Conservation (phyloP, 1,284 basidiomycete species). For the Cryptococcus deneoformans region DNA sequence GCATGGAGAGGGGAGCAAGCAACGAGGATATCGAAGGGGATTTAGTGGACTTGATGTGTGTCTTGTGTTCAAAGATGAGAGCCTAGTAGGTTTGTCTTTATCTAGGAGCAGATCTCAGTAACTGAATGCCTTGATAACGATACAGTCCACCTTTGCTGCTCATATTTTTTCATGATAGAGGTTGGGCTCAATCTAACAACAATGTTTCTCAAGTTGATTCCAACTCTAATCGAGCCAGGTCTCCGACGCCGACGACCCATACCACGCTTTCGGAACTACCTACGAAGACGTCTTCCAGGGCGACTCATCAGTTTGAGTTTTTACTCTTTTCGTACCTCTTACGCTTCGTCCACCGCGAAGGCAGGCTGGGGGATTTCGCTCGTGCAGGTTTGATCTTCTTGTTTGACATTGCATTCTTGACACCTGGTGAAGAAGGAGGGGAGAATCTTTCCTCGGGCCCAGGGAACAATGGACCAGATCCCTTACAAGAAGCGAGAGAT, state of each 20-base stretch:
- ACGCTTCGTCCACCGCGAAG: slow-evolving; percentile 92
- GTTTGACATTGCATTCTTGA: slow-evolving; percentile 83
- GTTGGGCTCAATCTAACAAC: slow-evolving; percentile 30
- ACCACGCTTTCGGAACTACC: slow-evolving; percentile 37
- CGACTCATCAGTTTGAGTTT: slow-evolving; percentile 70
- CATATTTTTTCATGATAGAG: slow-evolving; percentile 90
- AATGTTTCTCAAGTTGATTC: slow-evolving; percentile 49
- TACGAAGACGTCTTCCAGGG: slow-evolving; percentile 13
- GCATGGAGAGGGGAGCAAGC: slow-evolving; percentile 8
- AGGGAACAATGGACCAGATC: slow-evolving; percentile 53
- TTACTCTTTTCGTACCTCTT: slow-evolving; percentile 93
- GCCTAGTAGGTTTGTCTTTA: slow-evolving; percentile 57
- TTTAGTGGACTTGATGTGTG: slow-evolving; percentile 89
- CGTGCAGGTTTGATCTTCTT: slow-evolving; percentile 87
- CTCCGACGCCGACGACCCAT: slow-evolving; percentile 51
- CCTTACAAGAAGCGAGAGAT: slow-evolving; percentile 73
- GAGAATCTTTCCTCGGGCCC: slow-evolving; percentile 26
- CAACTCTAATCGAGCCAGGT: slow-evolving; percentile 53
- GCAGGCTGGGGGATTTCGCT: slow-evolving; percentile 89
- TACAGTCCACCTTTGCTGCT: slow-evolving; percentile 73
- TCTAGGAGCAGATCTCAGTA: not conserved
- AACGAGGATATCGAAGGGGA: slow-evolving; percentile 37
- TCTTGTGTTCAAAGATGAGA: slow-evolving; percentile 82
- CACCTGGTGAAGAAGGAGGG: slow-evolving; percentile 45
- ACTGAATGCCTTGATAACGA: not conserved